A percentile compares a stretch with the other conserved stretches of the same genome.
phyloP scores from a whole-genome alignment of 2,329 filamentous ascomycete genomes.

The Coniochaeta sp. region DNA sequence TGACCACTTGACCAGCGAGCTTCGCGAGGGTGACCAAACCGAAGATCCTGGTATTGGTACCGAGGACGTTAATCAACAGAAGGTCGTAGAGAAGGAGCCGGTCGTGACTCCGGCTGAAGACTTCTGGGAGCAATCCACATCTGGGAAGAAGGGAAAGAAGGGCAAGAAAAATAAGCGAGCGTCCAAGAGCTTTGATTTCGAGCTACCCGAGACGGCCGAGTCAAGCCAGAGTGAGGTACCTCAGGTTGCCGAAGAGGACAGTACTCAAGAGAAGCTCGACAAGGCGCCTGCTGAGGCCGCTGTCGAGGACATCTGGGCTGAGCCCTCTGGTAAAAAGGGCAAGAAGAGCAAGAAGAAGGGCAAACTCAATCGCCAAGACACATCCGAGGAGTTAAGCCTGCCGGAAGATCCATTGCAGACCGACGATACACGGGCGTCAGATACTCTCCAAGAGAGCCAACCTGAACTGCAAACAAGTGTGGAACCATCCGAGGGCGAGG shows the following conservation, averaged over 20 bases:
- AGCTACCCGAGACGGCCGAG: not conserved
- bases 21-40: not conserved
- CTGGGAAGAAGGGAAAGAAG: conserved; percentile 4
- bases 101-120: not conserved
- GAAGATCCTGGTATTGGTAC: not conserved
- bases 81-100: not conserved
- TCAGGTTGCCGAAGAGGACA: too few relatives aligned
- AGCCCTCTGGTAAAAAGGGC: conserved; percentile 4
- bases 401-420: not conserved
- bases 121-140: not conserved
- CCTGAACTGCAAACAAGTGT: not conserved
- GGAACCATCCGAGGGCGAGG: not conserved
- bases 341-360: conserved; percentile 14
- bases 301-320: not conserved
- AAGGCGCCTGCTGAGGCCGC: not conserved
- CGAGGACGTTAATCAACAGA: not conserved
- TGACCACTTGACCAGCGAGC: not conserved
- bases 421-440: not conserved
- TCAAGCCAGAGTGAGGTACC: not conserved
- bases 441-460: not conserved
- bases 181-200: not conserved
- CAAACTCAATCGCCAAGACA: not conserved
- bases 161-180: not conserved
- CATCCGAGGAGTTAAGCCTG: not conserved
- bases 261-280: not conserved